These are phyloP conservation scores for Penicillium pulvis DNA, from an alignment of 495 filamentous ascomycete species.

Conservation along the genomic window DNA sequence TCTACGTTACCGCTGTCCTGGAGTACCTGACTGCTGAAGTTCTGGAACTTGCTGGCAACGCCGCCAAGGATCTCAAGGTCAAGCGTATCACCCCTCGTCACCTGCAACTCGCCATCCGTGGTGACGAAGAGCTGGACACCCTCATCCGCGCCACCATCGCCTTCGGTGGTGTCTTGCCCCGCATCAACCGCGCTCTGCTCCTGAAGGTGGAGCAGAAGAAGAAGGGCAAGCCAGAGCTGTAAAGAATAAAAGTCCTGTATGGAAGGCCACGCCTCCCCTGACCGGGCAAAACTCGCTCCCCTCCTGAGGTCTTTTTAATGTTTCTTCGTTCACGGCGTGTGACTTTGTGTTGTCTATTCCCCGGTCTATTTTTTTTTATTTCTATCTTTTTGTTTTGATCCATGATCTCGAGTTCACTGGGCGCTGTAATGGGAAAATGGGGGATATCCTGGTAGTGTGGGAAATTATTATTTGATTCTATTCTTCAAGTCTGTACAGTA, in stretches of 20 bases:
- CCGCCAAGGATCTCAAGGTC: slow-evolving; percentile 98
- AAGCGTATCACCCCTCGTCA: slow-evolving; percentile 99
- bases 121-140: slow-evolving; percentile 97
- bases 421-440: slow-evolving; percentile 52
- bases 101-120: slow-evolving; percentile 95
- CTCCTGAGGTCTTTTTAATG: slow-evolving; percentile 16
- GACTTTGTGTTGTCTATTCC: slow-evolving; percentile 36
- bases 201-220: slow-evolving; percentile 99
- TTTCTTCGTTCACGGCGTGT: slow-evolving; percentile 33
- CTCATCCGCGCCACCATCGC: slow-evolving; percentile 97
- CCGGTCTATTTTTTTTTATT: slow-evolving; percentile 30
- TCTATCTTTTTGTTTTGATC: slow-evolving; percentile 16
- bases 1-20: slow-evolving; percentile 97
- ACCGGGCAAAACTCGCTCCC: slow-evolving; percentile 11
- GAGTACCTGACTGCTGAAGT: slow-evolving; percentile 99
- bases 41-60: slow-evolving; percentile 95
- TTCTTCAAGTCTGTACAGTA: slow-evolving; percentile 4
- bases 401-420: slow-evolving; percentile 36
- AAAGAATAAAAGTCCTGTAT: slow-evolving; percentile 20
- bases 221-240: slow-evolving; percentile 71
- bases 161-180: slow-evolving; percentile 95
- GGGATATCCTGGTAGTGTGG: slow-evolving; percentile 43
- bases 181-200: slow-evolving; percentile 96
- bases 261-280: slow-evolving; percentile 11
- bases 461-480: slow-evolving; percentile 31